A percentile compares a stretch with the other conserved stretches of the same genome.
Conservation (phyloP, 2,329 filamentous ascomycete genomes). For the Coniochaeta sp. region DNA sequence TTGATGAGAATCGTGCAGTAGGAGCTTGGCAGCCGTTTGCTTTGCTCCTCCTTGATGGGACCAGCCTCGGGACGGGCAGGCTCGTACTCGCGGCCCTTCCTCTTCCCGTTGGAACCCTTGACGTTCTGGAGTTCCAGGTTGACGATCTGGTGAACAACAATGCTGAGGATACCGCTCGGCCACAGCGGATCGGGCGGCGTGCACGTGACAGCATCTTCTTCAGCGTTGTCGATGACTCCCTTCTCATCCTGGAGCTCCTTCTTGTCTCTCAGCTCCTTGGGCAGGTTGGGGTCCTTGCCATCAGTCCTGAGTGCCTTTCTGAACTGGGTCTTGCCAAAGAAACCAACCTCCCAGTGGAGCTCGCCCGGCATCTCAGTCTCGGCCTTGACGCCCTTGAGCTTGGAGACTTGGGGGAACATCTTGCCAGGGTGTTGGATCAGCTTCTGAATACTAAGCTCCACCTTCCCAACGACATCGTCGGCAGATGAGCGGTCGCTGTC, state of each 20-base stretch:
- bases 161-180: constrained; percentile 81
- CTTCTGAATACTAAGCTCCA: constrained; percentile 89
- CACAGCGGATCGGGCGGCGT: constrained; percentile 94
- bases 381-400: constrained; percentile 72
- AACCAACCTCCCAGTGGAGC: constrained; percentile 93
- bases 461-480: constrained; percentile 91
- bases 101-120: constrained; percentile 73
- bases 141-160: constrained; percentile 91
- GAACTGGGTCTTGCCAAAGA: constrained; percentile 86
- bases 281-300: constrained; percentile 73
- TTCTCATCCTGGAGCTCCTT: constrained; percentile 83
- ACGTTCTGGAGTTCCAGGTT: constrained; percentile 89
- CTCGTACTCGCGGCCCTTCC: constrained; percentile 81
- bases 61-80: constrained; percentile 76
- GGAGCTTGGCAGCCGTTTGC: constrained; percentile 72
- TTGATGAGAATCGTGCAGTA: constrained; percentile 93
- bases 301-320: constrained; percentile 77
- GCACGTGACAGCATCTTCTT: constrained; percentile 78
- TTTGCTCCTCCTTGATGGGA: constrained; percentile 78
- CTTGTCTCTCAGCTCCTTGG: constrained; percentile 63
- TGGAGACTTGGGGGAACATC: constrained; percentile 86
- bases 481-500: constrained; percentile 89
- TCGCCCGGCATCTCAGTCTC: constrained; percentile 87
- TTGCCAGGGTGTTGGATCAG: constrained; percentile 89
- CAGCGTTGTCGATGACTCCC: constrained; percentile 61